Percentiles rank a stretch among this genome's conserved stretches.
Evolutionary conservation across 78 protist species (phyloP).

Genomic region (Tieghemostelium lacteum): DNA sequence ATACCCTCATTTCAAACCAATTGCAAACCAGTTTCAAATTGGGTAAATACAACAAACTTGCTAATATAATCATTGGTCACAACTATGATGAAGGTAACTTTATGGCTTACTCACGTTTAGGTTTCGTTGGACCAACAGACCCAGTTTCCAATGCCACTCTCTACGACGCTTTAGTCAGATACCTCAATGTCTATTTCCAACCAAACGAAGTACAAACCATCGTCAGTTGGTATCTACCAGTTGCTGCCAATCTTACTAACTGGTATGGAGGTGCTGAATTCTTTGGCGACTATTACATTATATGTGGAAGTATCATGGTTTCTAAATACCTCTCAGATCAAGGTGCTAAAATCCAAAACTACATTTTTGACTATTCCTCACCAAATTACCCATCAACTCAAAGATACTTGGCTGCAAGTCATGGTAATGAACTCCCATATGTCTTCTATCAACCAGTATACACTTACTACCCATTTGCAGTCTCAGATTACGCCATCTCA

Average conservation of each 20-base stretch:
- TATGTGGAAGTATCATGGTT: conserved; percentile 58
- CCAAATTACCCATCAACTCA: conserved; percentile 61
- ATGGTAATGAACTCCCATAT: conserved; percentile 59
- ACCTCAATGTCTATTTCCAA: conserved; percentile 28
- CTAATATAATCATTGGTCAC: conserved; percentile 75
- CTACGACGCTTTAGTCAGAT: background rate
- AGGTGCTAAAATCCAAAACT: background rate
- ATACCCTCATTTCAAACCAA: conserved; percentile 10
- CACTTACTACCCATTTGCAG: conserved; percentile 1
- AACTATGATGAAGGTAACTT: conserved; percentile 76
- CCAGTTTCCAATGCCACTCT: conserved; percentile 39
- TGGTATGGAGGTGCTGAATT: conserved; percentile 67
- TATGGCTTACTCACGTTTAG: conserved; percentile 65
- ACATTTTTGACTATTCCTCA: conserved; percentile 60
- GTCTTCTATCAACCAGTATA: conserved; percentile 36
- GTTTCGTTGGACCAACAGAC: conserved; percentile 18
- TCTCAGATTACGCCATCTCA: background rate
- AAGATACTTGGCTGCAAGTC: conserved; percentile 58
- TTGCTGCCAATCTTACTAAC: background rate
- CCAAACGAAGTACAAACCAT: conserved; percentile 4
- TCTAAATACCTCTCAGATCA: conserved; percentile 29
- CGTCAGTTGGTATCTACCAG: conserved; percentile 32
- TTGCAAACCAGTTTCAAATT: conserved; percentile 19
- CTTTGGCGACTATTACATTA: conserved; percentile 80
- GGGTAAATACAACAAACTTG: conserved; percentile 46